Conservation (phyloP, 768 basidiomycete species). For the Lepiota brunneoincarnata region DNA sequence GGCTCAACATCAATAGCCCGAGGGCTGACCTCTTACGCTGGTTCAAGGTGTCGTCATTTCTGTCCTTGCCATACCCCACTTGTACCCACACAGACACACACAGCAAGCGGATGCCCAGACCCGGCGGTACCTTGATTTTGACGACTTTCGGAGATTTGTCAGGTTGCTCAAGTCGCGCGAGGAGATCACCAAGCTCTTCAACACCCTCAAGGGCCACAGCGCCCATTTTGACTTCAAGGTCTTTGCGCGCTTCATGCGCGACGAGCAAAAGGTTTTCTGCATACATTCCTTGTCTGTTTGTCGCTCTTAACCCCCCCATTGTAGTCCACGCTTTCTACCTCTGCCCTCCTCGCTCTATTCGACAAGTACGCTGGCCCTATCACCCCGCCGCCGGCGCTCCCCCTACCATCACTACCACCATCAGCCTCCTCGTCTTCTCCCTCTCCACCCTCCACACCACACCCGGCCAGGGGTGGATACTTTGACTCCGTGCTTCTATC, state of each 20-base stretch:
- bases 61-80: too few relatives aligned
- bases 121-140: slow-evolving; percentile 69
- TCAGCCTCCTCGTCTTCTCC: slow-evolving; percentile 11
- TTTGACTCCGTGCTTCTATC: not conserved
- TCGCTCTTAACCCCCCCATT: not conserved
- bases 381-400: slow-evolving; percentile 6
- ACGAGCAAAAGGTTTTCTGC: slow-evolving; percentile 43
- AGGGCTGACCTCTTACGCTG: slow-evolving; percentile 54
- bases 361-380: slow-evolving; percentile 38
- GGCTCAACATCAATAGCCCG: slow-evolving; percentile 67
- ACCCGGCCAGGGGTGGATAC: not conserved
- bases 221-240: slow-evolving; percentile 37
- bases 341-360: slow-evolving; percentile 37
- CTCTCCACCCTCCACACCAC: slow-evolving; percentile 20
- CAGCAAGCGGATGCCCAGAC: slow-evolving; percentile 66
- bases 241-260: slow-evolving; percentile 46
- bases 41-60: too few relatives aligned
- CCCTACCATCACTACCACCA: slow-evolving; percentile 24
- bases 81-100: too few relatives aligned
- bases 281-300: not conserved
- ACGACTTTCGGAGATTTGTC: slow-evolving; percentile 82
- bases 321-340: slow-evolving; percentile 35
- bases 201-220: slow-evolving; percentile 33
- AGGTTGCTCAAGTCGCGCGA: slow-evolving; percentile 80
- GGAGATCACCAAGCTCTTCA: slow-evolving; percentile 71